These are phyloP conservation scores for Phytopythium litorale DNA, from an alignment of 352 stramenopile species.

Conservation along the genomic window DNA sequence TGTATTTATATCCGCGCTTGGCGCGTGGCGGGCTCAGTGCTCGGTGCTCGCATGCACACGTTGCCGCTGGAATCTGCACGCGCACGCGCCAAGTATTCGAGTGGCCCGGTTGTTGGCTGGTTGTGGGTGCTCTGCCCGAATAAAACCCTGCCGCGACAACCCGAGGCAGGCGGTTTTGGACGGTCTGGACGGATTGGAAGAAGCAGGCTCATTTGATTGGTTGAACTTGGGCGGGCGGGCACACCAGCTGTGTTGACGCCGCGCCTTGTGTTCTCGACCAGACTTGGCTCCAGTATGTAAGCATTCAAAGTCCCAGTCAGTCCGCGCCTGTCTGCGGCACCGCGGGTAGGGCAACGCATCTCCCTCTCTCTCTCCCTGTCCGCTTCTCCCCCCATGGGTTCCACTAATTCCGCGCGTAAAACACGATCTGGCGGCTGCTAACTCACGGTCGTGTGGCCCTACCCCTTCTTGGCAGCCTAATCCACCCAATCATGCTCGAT, in stretches of 20 bases:
- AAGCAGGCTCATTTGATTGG: conserved; percentile 2
- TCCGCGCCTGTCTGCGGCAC: conserved; percentile 1
- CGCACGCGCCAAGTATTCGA: neutral
- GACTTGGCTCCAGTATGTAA: neutral
- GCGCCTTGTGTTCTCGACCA: neutral
- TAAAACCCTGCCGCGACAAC: too few relatives aligned
- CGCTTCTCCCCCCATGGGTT: neutral
- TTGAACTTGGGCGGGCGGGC: conserved; percentile 3
- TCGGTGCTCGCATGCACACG: neutral
- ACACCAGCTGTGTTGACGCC: conserved; percentile 2
- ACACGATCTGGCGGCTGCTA: neutral
- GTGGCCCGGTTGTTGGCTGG: neutral
- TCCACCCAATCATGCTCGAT: neutral
- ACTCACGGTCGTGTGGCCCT: neutral
- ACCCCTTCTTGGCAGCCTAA: neutral
- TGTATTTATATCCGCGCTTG: neutral
- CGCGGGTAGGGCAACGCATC: neutral
- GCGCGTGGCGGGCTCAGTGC: neutral
- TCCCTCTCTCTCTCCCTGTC: neutral
- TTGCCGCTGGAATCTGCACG: neutral
- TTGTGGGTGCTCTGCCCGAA: neutral
- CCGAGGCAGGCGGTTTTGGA: neutral
- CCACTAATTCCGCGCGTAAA: neutral
- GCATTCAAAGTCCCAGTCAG: neutral
- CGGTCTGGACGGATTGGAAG: neutral